Evolutionary conservation across 228 moss, liverwort and hornwort species (phyloP).

Genomic region (Sphagnum magellanicum): DNA sequence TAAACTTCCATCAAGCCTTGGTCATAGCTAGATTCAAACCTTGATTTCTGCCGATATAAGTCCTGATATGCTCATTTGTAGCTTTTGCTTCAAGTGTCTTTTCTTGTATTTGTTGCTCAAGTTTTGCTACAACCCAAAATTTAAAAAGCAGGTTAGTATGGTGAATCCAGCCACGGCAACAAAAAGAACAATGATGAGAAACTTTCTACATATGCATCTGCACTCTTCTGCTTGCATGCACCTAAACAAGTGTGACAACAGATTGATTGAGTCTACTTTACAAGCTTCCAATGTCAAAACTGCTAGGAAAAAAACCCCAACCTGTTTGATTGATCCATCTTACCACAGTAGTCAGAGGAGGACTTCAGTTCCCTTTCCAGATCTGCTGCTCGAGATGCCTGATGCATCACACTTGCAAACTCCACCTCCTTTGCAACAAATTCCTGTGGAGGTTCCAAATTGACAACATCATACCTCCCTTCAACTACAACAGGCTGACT

Average conservation of each 20-base stretch:
- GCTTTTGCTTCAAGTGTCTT: conserved; percentile 2
- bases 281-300: no score
- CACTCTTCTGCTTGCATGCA: no score
- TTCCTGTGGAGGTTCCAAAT: background rate
- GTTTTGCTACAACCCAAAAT: conserved; percentile 8
- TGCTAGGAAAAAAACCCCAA: no score
- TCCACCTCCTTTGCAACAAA: conserved; percentile 7
- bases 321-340: background rate
- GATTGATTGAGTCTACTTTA: no score
- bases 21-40: background rate
- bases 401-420: background rate
- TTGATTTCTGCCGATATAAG: background rate
- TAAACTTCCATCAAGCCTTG: no score
- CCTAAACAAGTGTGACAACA: no score
- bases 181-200: no score
- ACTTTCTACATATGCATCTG: no score
- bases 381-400: conserved; percentile 3
- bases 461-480: no score
- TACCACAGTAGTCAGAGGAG: conserved; percentile 10
- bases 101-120: conserved; percentile 3
- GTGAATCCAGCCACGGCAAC: background rate
- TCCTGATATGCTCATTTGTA: conserved; percentile 4
- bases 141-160: conserved; percentile 4
- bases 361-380: conserved; percentile 10
- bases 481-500: no score